Conservation (phyloP, 1,284 basidiomycete species). For the Hemileia vastatrix region DNA sequence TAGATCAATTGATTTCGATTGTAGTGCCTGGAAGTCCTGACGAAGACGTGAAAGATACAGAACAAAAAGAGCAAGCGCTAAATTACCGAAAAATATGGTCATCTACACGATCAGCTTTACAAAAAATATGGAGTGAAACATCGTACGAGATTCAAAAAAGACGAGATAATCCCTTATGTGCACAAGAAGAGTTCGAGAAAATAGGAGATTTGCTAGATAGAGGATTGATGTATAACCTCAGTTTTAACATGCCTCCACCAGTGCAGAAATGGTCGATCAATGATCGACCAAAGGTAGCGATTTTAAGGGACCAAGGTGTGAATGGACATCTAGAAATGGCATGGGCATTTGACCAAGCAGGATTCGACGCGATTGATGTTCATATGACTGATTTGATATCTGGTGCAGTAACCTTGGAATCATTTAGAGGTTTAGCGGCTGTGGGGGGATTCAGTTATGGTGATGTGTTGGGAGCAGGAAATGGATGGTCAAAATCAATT, state of each 20-base stretch:
- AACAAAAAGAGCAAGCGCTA: too few relatives aligned
- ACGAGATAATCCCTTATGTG: constrained; percentile 70
- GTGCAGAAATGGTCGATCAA: constrained; percentile 34
- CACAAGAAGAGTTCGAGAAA: constrained; percentile 70
- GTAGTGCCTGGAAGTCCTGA: too few relatives aligned
- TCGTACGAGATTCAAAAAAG: constrained; percentile 82
- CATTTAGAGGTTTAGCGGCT: constrained; percentile 80
- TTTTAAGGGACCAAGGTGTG: constrained; percentile 94
- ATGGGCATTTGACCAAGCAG: constrained; percentile 85
- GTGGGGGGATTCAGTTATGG: constrained; percentile 99
- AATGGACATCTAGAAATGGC: constrained; percentile 99
- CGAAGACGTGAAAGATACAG: constrained; percentile 49
- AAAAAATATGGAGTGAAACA: constrained; percentile 85
- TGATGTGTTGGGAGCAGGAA: constrained; percentile 93
- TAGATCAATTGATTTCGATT: constrained; percentile 56
- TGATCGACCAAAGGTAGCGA: constrained; percentile 74
- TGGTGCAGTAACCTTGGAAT: constrained; percentile 56
- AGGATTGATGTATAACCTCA: constrained; percentile 70
- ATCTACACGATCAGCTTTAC: constrained; percentile 61
- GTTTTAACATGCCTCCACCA: constrained; percentile 51
- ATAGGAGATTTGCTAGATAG: constrained; percentile 57
- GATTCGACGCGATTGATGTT: constrained; percentile 88
- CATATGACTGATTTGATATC: constrained; percentile 95
- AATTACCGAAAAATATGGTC: too few relatives aligned
- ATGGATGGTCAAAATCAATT: constrained; percentile 93